These are phyloP conservation scores for Ascochyta koolunga DNA, from an alignment of 2,329 filamentous ascomycete species.

Conservation along the genomic window DNA sequence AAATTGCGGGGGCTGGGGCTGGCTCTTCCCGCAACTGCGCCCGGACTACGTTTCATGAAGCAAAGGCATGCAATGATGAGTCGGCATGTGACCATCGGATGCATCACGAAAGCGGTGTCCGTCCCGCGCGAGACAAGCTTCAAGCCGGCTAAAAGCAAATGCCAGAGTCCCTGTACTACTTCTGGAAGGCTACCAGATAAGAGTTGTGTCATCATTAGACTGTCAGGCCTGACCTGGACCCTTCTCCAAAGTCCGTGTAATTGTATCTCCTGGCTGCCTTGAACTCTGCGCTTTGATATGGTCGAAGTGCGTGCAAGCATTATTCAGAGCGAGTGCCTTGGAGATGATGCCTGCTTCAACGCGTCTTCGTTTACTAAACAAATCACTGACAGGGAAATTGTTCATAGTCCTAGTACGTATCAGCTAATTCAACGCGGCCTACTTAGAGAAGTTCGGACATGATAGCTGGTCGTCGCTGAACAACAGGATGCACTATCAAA, in stretches of 20 bases:
- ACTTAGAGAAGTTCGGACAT: no score
- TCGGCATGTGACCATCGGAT: not conserved
- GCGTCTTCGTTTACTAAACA: no score
- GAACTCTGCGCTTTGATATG: no score
- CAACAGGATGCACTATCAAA: no score
- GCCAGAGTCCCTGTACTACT: constrained; percentile 2
- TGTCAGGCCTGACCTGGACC: not conserved
- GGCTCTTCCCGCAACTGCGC: constrained; percentile 1
- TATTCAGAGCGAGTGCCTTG: no score
- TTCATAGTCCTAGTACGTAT: no score
- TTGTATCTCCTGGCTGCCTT: no score
- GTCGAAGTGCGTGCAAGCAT: no score
- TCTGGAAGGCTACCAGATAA: constrained; percentile 5
- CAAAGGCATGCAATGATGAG: constrained; percentile 1
- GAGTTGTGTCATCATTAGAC: not conserved
- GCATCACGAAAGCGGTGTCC: constrained; percentile 5
- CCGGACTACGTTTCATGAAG: not conserved
- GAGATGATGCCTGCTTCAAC: no score
- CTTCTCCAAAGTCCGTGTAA: not conserved
- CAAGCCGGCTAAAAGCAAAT: not conserved
- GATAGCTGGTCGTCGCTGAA: no score
- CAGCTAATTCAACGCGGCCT: no score
- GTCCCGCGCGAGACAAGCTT: constrained; percentile 6
- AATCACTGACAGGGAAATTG: no score
- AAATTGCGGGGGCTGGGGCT: constrained; percentile 8